phyloP scores from a whole-genome alignment of 345 rosid genomes.

The Reutealis trisperma region DNA sequence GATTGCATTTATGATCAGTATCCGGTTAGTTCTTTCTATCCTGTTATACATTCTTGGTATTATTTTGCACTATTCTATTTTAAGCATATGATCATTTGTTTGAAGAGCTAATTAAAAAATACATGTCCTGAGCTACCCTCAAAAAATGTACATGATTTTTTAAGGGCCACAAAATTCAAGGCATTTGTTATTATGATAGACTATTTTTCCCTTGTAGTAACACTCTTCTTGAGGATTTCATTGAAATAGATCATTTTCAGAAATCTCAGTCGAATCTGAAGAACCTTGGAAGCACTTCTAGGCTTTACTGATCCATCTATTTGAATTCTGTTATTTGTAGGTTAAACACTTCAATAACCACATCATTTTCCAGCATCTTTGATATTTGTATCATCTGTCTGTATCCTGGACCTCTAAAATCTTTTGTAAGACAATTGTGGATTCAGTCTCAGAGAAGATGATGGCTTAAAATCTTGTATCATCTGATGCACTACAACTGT shows the following conservation, averaged over 20 bases:
- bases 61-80: background rate
- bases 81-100: background rate
- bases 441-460: background rate
- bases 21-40: conserved; percentile 66
- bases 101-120: background rate
- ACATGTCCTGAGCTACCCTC: background rate
- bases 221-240: background rate
- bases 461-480: background rate
- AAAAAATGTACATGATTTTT: background rate
- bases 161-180: background rate
- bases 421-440: background rate
- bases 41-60: background rate
- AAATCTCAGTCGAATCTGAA: background rate
- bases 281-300: background rate
- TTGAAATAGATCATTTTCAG: background rate
- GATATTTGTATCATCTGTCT: background rate
- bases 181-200: background rate
- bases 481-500: background rate
- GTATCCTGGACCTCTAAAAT: background rate
- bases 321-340: background rate
- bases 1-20: conserved; percentile 96
- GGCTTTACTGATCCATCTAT: background rate
- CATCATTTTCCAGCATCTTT: background rate
- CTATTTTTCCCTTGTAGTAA: no score
- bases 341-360: background rate